Evolutionary conservation across 2,329 filamentous ascomycete genomes (phyloP).

Genomic region (Ophiostoma populinum): DNA sequence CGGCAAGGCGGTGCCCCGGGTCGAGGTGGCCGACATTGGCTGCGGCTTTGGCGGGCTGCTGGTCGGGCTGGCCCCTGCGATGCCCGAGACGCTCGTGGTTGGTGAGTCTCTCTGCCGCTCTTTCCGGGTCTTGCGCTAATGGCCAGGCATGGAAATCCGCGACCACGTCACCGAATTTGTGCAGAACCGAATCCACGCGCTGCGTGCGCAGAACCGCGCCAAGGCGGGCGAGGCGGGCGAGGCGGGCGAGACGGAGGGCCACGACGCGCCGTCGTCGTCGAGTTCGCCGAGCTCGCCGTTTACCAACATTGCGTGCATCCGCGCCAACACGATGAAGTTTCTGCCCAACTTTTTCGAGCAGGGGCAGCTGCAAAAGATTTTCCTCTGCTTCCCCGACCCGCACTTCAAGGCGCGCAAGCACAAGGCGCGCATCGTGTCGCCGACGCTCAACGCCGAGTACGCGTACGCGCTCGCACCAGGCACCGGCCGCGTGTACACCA

Average conservation of each 20-base stretch:
- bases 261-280: too few species aligned
- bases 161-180: constrained; percentile 82
- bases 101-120: constrained; percentile 28
- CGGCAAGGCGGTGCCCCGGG: constrained; percentile 15
- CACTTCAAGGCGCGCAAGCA: constrained; percentile 97
- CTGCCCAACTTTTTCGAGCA: constrained; percentile 91
- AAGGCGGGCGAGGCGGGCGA: constrained; percentile 7
- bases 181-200: constrained; percentile 66
- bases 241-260: constrained; percentile 15
- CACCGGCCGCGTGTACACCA: constrained; percentile 71
- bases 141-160: constrained; percentile 74
- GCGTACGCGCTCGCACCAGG: constrained; percentile 72
- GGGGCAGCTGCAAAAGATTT: constrained; percentile 71
- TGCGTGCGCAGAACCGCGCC: constrained; percentile 44
- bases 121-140: not conserved
- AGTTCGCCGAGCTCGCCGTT: too few species aligned
- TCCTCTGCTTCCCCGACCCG: constrained; percentile 95
- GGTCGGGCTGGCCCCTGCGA: constrained; percentile 63
- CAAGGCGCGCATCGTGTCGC: constrained; percentile 85
- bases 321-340: constrained; percentile 98
- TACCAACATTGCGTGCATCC: constrained; percentile 76
- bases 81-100: constrained; percentile 70
- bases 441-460: constrained; percentile 81
- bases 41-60: constrained; percentile 90
- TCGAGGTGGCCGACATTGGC: constrained; percentile 91